phyloP scores from a whole-genome alignment of 495 filamentous ascomycete genomes.

The Penicillium cinerascens region DNA sequence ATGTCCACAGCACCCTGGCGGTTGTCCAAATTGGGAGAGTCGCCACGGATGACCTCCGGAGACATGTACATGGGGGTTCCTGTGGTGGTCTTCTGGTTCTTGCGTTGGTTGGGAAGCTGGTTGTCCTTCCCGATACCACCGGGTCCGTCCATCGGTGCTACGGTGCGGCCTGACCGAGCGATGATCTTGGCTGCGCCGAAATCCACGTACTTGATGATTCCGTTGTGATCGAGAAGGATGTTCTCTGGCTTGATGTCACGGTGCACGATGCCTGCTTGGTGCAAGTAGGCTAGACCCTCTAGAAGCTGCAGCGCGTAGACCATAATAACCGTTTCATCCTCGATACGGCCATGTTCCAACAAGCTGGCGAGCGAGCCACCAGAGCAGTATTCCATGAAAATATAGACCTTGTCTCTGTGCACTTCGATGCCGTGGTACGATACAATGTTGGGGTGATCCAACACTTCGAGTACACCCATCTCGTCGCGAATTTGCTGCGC shows the following conservation, averaged over 20 bases:
- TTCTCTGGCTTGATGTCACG: constrained; percentile 99
- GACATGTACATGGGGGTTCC: constrained; percentile 99
- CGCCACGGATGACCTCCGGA: constrained; percentile 93
- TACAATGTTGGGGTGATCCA: constrained; percentile 97
- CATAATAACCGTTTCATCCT: constrained; percentile 97
- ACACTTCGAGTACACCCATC: constrained; percentile 90
- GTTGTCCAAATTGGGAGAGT: constrained; percentile 46
- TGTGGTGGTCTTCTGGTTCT: constrained; percentile 87
- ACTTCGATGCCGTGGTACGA: constrained; percentile 98
- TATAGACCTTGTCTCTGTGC: constrained; percentile 96
- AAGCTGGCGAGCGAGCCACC: constrained; percentile 89
- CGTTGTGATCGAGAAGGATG: constrained; percentile 96
- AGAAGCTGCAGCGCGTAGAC: constrained; percentile 95
- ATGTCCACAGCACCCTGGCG: constrained; percentile 92
- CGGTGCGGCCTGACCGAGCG: constrained; percentile 85
- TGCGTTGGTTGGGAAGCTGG: constrained; percentile 37
- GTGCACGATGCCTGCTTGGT: constrained; percentile 85
- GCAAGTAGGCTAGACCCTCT: constrained; percentile 92
- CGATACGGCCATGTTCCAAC: constrained; percentile 92
- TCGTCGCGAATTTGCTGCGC: constrained; percentile 92
- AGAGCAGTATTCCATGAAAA: constrained; percentile 99
- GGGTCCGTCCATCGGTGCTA: constrained; percentile 58
- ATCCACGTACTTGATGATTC: constrained; percentile 98
- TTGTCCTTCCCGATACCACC: constrained; percentile 36
- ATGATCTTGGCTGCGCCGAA: constrained; percentile 98